These are phyloP conservation scores for Podila epicladia DNA, from an alignment of 192 early-diverging fungal species.

Conservation along the genomic window DNA sequence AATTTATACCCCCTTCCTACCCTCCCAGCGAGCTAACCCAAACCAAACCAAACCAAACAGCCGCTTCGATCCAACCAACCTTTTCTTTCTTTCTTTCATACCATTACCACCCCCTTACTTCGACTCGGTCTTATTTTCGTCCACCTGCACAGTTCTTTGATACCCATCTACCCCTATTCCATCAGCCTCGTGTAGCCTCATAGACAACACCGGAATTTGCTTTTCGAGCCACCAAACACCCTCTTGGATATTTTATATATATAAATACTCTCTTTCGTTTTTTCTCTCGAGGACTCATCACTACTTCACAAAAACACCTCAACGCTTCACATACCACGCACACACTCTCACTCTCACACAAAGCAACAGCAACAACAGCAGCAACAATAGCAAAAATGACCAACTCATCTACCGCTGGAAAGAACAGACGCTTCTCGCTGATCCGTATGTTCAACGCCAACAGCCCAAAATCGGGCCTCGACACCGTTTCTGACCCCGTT, in stretches of 20 bases:
- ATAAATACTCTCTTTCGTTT: too few relatives aligned
- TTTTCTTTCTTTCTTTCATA: too few relatives aligned
- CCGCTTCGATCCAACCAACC: too few relatives aligned
- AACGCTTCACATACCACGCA: too few relatives aligned
- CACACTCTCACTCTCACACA: conserved; percentile 3
- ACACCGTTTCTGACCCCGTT: conserved; percentile 9
- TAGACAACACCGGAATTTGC: not conserved
- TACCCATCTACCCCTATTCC: not conserved
- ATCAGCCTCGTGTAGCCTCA: not conserved
- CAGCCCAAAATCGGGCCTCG: conserved; percentile 1
- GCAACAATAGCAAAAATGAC: not conserved
- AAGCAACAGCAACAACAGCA: not conserved
- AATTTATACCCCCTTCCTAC: too few relatives aligned
- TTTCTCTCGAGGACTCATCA: not conserved
- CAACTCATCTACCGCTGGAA: conserved; percentile 7
- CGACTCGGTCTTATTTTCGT: too few relatives aligned
- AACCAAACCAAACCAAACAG: too few relatives aligned
- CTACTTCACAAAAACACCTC: not conserved
- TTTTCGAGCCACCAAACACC: not conserved
- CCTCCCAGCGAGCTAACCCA: too few relatives aligned
- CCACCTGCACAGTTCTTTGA: not conserved
- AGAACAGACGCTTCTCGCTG: conserved; percentile 39
- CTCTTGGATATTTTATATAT: too few relatives aligned
- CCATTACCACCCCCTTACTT: too few relatives aligned
- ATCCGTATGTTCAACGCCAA: conserved; percentile 38